phyloP scores from a whole-genome alignment of 2,329 filamentous ascomycete species.

The Hypoxylon sp. region DNA sequence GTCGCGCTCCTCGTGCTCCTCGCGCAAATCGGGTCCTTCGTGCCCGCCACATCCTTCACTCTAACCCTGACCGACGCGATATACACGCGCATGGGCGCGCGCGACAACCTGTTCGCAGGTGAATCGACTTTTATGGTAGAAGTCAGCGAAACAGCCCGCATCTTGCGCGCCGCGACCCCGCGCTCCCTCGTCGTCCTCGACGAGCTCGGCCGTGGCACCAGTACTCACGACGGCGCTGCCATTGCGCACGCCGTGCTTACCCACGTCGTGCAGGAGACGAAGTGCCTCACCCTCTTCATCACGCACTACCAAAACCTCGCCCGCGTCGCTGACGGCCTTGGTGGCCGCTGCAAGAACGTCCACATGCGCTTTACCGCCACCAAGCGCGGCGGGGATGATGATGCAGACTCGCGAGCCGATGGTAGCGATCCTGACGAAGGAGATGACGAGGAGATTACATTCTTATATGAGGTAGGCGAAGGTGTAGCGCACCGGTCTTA shows the following conservation, averaged over 20 bases:
- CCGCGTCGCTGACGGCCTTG: slow-evolving; percentile 77
- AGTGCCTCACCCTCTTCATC: slow-evolving; percentile 91
- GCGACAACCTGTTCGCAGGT: slow-evolving; percentile 94
- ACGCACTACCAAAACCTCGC: slow-evolving; percentile 95
- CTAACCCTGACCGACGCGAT: slow-evolving; percentile 92
- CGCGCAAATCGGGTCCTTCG: slow-evolving; percentile 94
- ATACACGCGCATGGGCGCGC: slow-evolving; percentile 94
- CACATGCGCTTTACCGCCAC: slow-evolving; percentile 87
- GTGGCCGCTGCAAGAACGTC: slow-evolving; percentile 81
- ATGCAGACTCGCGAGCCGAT: slow-evolving; percentile 38
- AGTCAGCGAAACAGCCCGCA: slow-evolving; percentile 90
- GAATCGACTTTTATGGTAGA: slow-evolving; percentile 99
- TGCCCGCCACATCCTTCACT: slow-evolving; percentile 81
- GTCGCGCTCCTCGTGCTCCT: slow-evolving; percentile 93
- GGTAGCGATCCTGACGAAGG: slow-evolving; percentile 51
- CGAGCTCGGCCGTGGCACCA: slow-evolving; percentile 93
- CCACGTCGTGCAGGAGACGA: slow-evolving; percentile 81
- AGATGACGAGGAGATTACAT: slow-evolving; percentile 85
- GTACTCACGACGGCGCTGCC: slow-evolving; percentile 94
- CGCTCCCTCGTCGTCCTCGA: slow-evolving; percentile 92
- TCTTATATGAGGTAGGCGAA: slow-evolving; percentile 91
- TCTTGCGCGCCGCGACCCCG: slow-evolving; percentile 89
- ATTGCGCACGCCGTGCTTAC: slow-evolving; percentile 94
- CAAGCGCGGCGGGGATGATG: slow-evolving; percentile 35
- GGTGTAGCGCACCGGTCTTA: slow-evolving; percentile 96